Evolutionary conservation across 306 rosid genomes (phyloP), one percentile per base, ranked within the genome.

Genomic region (Adenanthera pavonina): DNA sequence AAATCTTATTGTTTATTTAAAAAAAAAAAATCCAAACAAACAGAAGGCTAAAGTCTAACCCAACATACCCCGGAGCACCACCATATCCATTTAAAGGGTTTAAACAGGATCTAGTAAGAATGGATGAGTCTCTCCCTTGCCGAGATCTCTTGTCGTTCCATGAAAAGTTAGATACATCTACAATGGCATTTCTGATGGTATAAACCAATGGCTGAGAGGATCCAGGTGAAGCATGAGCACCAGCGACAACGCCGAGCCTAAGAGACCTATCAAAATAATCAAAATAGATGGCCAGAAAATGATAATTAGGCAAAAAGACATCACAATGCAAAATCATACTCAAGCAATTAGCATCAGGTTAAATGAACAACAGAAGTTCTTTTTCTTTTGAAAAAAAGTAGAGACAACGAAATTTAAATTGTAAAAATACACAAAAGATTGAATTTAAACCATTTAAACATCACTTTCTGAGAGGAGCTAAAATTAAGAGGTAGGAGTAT

Each of bases 91-190:
- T 87, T 89, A 95, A 87, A 84, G 99, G 97, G 91, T 87, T 87
- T 85, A 95, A 93, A 83, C 99, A 95, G 79, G 96, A 92, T 82
- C 99, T 91, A 47, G 94, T 92, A 43, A 95, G 98, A 86, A 89
- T 86, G 54, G 88, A 93, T 72, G 99, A 95, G 81, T 95, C 99
- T 79, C 89, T 92, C 87, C 99, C 99, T 85, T 95, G 99, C 70
- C 97, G 92, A 76, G 99, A 92, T 82, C 98, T 91, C 89, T 95
- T 95, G 72, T 95, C 97, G 83, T 88, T 89, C 98, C 99, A 95
- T 52, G 99, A 95, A 64, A 90, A 91, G 81, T 83, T 92, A 59
- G 96, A 85, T 25, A 87, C 97, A 49, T 95, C 97, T 66, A 88
- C 97, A 61, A 80, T 72, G 81, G 98, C 84, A 51, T 87, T 91